Base-by-base conservation (phyloP, 305 asterid species). In the Plantago rigida region DNA sequence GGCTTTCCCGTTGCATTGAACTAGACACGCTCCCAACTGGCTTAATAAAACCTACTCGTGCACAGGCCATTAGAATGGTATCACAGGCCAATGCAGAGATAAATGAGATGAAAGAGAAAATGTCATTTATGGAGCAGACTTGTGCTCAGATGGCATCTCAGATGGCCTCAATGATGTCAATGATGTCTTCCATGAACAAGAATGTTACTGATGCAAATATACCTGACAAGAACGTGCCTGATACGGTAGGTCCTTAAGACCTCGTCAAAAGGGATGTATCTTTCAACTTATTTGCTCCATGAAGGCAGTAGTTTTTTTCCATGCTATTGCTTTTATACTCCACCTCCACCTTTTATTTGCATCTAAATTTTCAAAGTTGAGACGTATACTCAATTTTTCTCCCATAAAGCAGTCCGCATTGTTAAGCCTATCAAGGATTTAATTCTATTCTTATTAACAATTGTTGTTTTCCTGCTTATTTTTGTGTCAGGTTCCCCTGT, bases 151-250 rank as follows among this genome's bases (percentile, higher is more conserved):
- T 77, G 79, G 79, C 75, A 3, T 55, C 64, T 11, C 82, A 77
- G 71, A 77, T 77, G 82, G 73, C 79, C 9, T 55, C 72, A 11
- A 68, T 77, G 79, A 71, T 72, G 75, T 63, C 81, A n/a, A 76
- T 76, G 81, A 72, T 77, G 75, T 47, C 82, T 39, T 66, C 76
- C 63, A 68, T 67, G 75, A 69, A 69, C n/a, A 73, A 49, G 31
- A 66, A 31, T 56, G 19, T 52, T 17, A 53, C 74, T 64, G 71
- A 47, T 51, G 4, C 44, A 36, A 68, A 15, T 59, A 10, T 48
- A n/a, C 56, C 73, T 62, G 70, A 46, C 47, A 66, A 42, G 52
- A 65, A 48, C 54, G 50, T 56, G 26, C 59, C 74, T 28, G 49
- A 62, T 47, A 45, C 3, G 51, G 82, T 77, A 73, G 53, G 74